A percentile compares a stretch with the other conserved stretches of the same genome.
Evolutionary conservation across 257 asterid species (phyloP).

Genomic region (Solanum habrochaites): DNA sequence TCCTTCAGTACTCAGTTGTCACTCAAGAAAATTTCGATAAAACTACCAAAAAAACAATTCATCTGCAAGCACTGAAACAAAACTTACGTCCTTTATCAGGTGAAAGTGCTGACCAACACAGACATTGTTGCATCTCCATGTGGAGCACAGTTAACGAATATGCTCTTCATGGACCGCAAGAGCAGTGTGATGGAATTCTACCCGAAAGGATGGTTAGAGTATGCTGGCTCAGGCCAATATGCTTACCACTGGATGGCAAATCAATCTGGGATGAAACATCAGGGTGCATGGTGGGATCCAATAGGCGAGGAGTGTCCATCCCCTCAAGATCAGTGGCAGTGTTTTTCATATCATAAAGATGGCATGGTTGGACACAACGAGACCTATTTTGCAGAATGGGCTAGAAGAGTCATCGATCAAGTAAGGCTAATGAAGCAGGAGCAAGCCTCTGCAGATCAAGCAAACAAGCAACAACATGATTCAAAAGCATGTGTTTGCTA

Average conservation of each 20-base stretch:
- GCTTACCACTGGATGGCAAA: conserved; percentile 31
- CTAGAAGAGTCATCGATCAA: conserved; percentile 15
- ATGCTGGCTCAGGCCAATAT: conserved; percentile 23
- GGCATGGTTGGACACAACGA: conserved; percentile 24
- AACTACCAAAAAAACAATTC: background rate
- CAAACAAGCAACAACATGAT: background rate
- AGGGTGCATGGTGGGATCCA: conserved; percentile 29
- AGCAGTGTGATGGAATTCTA: conserved; percentile 31
- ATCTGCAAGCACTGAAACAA: background rate
- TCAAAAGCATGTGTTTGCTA: conserved; percentile 8
- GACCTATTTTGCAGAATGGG: conserved; percentile 24
- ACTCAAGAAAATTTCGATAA: background rate
- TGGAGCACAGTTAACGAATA: conserved; percentile 29
- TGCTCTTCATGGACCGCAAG: conserved; percentile 20
- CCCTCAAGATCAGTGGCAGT: conserved; percentile 7
- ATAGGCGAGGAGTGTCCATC: conserved; percentile 13
- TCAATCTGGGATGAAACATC: conserved; percentile 25
- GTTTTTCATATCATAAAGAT: conserved; percentile 19
- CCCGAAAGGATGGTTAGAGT: conserved; percentile 30
- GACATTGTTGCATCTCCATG: conserved; percentile 29
- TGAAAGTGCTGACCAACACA: conserved; percentile 12
- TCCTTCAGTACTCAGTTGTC: background rate
- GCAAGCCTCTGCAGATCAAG: background rate
- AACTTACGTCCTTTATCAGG: background rate
- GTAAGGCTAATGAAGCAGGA: conserved; percentile 8